These are phyloP conservation scores for Brettanomyces bruxellensis DNA, from an alignment of 805 yeast genomes.

Conservation along the genomic window DNA sequence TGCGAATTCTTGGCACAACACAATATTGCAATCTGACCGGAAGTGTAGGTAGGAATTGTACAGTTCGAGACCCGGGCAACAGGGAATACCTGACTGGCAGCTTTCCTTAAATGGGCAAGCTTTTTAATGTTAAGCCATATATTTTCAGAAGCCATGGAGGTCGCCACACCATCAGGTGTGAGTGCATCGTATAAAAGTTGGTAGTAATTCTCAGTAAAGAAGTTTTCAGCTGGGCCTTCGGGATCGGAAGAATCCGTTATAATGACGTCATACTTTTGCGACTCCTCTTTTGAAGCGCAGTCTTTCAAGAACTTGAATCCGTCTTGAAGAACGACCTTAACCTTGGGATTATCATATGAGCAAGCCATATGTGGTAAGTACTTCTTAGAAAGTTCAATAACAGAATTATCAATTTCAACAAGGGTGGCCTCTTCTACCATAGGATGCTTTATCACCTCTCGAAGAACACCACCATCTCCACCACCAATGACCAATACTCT, in stretches of 20 bases:
- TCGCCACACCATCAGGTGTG: slow-evolving; percentile 47
- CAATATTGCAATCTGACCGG: slow-evolving; percentile 79
- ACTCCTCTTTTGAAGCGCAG: slow-evolving; percentile 24
- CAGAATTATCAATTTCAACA: slow-evolving; percentile 86
- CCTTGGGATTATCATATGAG: slow-evolving; percentile 54
- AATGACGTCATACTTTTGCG: slow-evolving; percentile 63
- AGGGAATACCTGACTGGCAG: slow-evolving; percentile 48
- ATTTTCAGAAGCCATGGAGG: slow-evolving; percentile 78
- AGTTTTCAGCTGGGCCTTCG: slow-evolving; percentile 87
- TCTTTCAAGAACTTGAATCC: slow-evolving; percentile 69
- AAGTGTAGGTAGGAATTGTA: slow-evolving; percentile 80
- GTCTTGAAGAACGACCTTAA: slow-evolving; percentile 61
- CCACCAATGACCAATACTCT: slow-evolving; percentile 86
- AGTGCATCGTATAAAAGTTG: slow-evolving; percentile 56
- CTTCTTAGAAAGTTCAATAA: slow-evolving; percentile 60
- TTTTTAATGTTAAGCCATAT: slow-evolving; percentile 63
- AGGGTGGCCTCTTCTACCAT: slow-evolving; percentile 57
- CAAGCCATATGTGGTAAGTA: slow-evolving; percentile 73
- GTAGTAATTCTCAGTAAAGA: slow-evolving; percentile 74
- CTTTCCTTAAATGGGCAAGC: slow-evolving; percentile 36
- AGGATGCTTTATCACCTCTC: slow-evolving; percentile 70
- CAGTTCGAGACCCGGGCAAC: slow-evolving; percentile 64
- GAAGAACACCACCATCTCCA: slow-evolving; percentile 90
- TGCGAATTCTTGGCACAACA: slow-evolving; percentile 53
- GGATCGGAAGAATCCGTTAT: slow-evolving; percentile 93